Percentiles rank a stretch among this genome's conserved stretches.
These are phyloP conservation scores for Cichorium intybus DNA, from an alignment of 140 eudicot species.

Conservation along the genomic window DNA sequence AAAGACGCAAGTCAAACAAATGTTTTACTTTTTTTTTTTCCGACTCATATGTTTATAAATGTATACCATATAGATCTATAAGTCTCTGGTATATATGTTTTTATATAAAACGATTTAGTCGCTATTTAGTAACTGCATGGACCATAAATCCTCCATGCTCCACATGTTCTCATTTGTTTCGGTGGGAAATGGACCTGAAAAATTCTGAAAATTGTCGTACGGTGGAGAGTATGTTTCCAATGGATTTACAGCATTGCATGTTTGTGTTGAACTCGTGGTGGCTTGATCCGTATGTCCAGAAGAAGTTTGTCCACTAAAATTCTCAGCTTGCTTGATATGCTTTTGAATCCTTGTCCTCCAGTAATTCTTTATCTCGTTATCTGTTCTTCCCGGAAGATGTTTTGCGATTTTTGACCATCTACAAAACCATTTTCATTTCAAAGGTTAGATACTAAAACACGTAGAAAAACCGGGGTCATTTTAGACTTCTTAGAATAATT, in stretches of 20 bases:
- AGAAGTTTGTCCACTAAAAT: constrained; percentile 35
- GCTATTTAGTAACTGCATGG: constrained; percentile 72
- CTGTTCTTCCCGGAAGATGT: constrained; percentile 91
- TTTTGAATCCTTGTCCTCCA: constrained; percentile 96
- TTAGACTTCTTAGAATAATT: background rate
- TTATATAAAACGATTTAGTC: constrained; percentile 33
- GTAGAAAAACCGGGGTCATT: background rate
- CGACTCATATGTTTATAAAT: constrained; percentile 2
- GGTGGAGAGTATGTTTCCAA: constrained; percentile 59
- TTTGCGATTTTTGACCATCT: constrained; percentile 98
- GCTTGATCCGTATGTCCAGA: constrained; percentile 49
- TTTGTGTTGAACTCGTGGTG: constrained; percentile 42
- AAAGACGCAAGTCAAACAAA: constrained; percentile 34
- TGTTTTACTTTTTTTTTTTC: constrained; percentile 1
- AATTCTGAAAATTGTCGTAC: constrained; percentile 46
- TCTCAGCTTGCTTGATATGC: constrained; percentile 75
- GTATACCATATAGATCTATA: constrained; percentile 15
- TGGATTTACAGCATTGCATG: constrained; percentile 37
- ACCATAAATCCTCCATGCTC: constrained; percentile 95
- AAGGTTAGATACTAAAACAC: background rate
- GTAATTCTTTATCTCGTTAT: constrained; percentile 80
- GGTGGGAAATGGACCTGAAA: constrained; percentile 46
- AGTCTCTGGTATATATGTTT: constrained; percentile 2
- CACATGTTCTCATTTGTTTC: constrained; percentile 65
- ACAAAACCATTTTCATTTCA: background rate